Conservation (phyloP, 805 yeast genomes). For the Wickerhamomyces strasburgensis region DNA sequence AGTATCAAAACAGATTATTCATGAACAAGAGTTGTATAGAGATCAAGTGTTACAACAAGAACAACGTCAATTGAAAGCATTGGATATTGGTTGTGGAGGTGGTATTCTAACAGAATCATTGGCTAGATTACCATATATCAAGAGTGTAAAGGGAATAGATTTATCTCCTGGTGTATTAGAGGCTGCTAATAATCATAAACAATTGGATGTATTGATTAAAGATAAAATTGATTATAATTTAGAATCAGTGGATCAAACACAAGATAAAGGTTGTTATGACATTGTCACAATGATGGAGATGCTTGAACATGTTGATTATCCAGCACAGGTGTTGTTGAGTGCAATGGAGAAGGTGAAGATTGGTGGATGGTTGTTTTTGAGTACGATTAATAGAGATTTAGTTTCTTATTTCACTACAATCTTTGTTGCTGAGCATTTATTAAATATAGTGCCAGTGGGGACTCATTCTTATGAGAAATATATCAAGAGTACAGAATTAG, state of each 20-base stretch:
- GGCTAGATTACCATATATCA: constrained; percentile 66
- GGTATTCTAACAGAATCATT: constrained; percentile 85
- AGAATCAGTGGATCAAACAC: constrained; percentile 58
- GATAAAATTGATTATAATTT: constrained; percentile 56
- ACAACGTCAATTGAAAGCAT: constrained; percentile 39
- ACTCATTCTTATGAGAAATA: constrained; percentile 88
- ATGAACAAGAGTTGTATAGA: constrained; percentile 46
- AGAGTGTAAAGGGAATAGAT: constrained; percentile 75
- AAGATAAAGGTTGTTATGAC: constrained; percentile 50
- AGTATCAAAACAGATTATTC: constrained; percentile 41
- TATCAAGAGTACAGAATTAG: constrained; percentile 69
- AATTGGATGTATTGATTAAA: constrained; percentile 57
- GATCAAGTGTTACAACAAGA: constrained; percentile 27
- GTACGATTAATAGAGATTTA: constrained; percentile 88
- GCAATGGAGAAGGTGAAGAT: constrained; percentile 67
- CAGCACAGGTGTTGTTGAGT: constrained; percentile 62
- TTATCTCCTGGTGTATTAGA: constrained; percentile 75
- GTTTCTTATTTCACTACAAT: constrained; percentile 92
- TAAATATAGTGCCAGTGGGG: constrained; percentile 83
- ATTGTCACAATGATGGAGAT: constrained; percentile 89
- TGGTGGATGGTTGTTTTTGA: constrained; percentile 75
- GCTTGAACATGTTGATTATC: constrained; percentile 90
- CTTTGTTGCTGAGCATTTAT: constrained; percentile 76
- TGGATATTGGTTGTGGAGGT: constrained; percentile 99
- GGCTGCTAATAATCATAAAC: constrained; percentile 70